Conservation (phyloP, 345 rosid genomes). For the Trapa incisa region DNA sequence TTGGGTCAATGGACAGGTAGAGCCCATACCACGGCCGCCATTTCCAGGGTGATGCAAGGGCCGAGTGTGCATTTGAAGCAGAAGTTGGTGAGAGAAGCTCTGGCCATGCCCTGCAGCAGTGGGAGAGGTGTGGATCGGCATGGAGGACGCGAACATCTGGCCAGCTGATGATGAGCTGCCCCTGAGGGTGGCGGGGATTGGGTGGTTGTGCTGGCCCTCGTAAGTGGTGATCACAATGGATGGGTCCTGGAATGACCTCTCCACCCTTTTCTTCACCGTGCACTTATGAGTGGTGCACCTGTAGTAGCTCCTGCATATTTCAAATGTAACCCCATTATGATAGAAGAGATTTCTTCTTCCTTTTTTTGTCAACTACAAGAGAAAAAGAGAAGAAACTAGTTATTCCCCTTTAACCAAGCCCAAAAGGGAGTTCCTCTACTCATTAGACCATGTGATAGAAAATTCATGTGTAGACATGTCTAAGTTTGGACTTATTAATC, state of each 20-base stretch:
- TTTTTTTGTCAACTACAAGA: no score
- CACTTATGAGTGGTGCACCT: conserved; percentile 86
- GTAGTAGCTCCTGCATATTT: conserved; percentile 60
- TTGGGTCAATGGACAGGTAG: conserved; percentile 9
- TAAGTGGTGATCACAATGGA: conserved; percentile 81
- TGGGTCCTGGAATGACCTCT: conserved; percentile 79
- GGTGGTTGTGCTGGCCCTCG: conserved; percentile 87
- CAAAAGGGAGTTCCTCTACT: no score
- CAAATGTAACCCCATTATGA: neutral
- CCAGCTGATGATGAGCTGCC: conserved; percentile 36
- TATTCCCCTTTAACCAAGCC: no score
- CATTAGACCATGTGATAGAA: no score
- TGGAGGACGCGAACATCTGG: conserved; percentile 26
- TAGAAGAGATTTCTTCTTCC: neutral
- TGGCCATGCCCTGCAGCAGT: conserved; percentile 16
- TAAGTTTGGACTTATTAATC: no score
- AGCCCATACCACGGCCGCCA: conserved; percentile 11
- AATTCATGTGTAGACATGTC: no score
- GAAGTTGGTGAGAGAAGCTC: conserved; percentile 28
- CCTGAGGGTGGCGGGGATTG: conserved; percentile 52
- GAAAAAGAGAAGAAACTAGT: no score
- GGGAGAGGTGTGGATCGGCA: conserved; percentile 18
- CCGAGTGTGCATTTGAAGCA: conserved; percentile 11
- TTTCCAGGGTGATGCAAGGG: neutral
- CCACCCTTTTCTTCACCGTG: conserved; percentile 82